Evolutionary conservation across 2,329 filamentous ascomycete genomes (phyloP).

Genomic region (Cladosporium phlei): DNA sequence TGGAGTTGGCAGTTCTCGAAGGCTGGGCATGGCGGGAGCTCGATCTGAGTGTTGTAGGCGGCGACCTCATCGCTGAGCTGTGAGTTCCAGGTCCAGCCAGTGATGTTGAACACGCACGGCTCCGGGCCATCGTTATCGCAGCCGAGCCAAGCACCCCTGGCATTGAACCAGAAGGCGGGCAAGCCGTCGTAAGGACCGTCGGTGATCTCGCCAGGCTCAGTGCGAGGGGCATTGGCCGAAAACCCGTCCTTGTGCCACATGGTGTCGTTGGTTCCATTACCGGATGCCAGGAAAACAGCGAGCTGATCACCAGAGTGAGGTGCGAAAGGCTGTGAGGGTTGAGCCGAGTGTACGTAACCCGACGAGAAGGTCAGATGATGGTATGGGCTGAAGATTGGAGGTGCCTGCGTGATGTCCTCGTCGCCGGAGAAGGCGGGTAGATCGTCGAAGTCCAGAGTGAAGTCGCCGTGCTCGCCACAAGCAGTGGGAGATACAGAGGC

Average conservation of each 20-base stretch:
- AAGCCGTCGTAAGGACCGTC: slow-evolving; percentile 41
- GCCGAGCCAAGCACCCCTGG: slow-evolving; percentile 43
- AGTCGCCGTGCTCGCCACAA: slow-evolving; percentile 45
- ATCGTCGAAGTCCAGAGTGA: slow-evolving; percentile 35
- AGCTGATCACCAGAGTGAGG: slow-evolving; percentile 44
- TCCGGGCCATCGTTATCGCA: slow-evolving; percentile 41
- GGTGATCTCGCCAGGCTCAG: slow-evolving; percentile 44
- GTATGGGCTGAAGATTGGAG: slow-evolving; percentile 46
- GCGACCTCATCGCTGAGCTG: slow-evolving; percentile 33
- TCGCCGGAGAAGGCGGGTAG: slow-evolving; percentile 33
- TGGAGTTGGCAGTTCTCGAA: slow-evolving; percentile 40
- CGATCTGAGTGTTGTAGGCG: slow-evolving; percentile 36
- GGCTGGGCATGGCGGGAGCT: slow-evolving; percentile 39
- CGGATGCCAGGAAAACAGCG: slow-evolving; percentile 41
- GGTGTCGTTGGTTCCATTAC: slow-evolving; percentile 10
- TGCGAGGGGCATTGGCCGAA: slow-evolving; percentile 16
- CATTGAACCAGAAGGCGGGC: slow-evolving; percentile 49
- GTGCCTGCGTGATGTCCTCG: slow-evolving; percentile 31
- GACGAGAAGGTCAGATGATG: slow-evolving; percentile 49
- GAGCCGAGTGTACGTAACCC: slow-evolving; percentile 47
- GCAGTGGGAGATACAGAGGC: slow-evolving; percentile 17
- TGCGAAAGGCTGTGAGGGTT: slow-evolving; percentile 40
- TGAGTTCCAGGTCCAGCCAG: slow-evolving; percentile 40
- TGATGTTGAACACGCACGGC: slow-evolving; percentile 42
- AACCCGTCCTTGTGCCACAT: slow-evolving; percentile 16